Percentiles rank a stretch among this genome's conserved stretches.
These are phyloP conservation scores for Hanseniaspora valbyensis DNA, from an alignment of 805 yeast species.

Conservation along the genomic window DNA sequence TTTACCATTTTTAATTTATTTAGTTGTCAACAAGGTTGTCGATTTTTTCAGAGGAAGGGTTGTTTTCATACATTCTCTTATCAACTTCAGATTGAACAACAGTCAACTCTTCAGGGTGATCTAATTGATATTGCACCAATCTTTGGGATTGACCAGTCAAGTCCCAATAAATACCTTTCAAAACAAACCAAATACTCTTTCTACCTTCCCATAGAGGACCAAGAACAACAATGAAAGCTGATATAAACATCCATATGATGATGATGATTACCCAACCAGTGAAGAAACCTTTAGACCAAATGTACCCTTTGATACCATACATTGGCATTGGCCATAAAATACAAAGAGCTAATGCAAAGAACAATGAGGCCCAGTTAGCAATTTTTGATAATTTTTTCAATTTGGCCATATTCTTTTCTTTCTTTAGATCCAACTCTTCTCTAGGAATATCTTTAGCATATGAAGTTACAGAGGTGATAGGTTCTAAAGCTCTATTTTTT, in stretches of 20 bases:
- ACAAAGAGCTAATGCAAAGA: slow-evolving; percentile 51
- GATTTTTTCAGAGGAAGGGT: neutral
- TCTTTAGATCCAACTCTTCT: slow-evolving; percentile 20
- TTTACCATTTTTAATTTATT: neutral
- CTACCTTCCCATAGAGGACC: slow-evolving; percentile 71
- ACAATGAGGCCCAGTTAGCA: slow-evolving; percentile 50
- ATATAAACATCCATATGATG: slow-evolving; percentile 68
- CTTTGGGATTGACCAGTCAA: slow-evolving; percentile 62
- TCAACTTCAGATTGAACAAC: slow-evolving; percentile 58
- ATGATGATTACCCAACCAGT: slow-evolving; percentile 84
- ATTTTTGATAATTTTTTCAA: slow-evolving; percentile 48
- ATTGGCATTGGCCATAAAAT: slow-evolving; percentile 91
- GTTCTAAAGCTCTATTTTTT: slow-evolving; percentile 23
- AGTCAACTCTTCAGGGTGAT: slow-evolving; percentile 64
- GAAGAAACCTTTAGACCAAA: slow-evolving; percentile 65
- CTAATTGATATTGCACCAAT: slow-evolving; percentile 62
- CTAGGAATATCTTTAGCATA: slow-evolving; percentile 25
- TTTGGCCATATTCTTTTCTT: slow-evolving; percentile 40
- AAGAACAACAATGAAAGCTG: slow-evolving; percentile 50
- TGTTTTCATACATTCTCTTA: slow-evolving; percentile 23
- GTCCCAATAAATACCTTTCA: slow-evolving; percentile 81
- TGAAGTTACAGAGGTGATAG: slow-evolving; percentile 28
- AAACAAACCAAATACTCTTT: slow-evolving; percentile 48
- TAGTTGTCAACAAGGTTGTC: slow-evolving; percentile 5
- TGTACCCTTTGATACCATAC: slow-evolving; percentile 62